phyloP scores from a whole-genome alignment of 805 yeast genomes.

The Hanseniaspora valbyensis region DNA sequence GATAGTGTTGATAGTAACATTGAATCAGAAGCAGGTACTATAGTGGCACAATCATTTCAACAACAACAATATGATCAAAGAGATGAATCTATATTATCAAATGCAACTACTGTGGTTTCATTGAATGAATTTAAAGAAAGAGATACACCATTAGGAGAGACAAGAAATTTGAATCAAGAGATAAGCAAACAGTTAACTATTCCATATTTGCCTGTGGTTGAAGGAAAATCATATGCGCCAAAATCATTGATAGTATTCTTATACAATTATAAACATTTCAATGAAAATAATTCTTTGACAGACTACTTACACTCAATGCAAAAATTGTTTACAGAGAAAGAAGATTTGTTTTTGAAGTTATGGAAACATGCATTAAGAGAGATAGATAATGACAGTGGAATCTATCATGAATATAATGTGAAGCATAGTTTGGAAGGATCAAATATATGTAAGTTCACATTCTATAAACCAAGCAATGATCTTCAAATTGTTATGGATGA shows the following conservation, averaged over 20 bases:
- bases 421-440: neutral
- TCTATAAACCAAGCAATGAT: conserved; percentile 9
- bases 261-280: conserved; percentile 4
- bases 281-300: neutral
- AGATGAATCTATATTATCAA: neutral
- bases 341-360: neutral
- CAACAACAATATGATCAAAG: neutral
- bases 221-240: neutral
- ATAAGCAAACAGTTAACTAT: neutral
- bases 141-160: neutral
- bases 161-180: neutral
- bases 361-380: neutral
- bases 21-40: neutral
- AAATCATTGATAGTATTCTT: neutral
- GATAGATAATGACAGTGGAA: conserved; percentile 2
- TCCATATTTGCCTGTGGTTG: neutral
- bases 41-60: too few relatives aligned
- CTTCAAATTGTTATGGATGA: conserved; percentile 7
- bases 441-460: neutral
- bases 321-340: neutral
- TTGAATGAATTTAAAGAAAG: neutral
- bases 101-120: neutral
- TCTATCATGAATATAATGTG: conserved; percentile 6
- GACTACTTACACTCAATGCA: neutral
- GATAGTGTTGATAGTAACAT: neutral